These are phyloP conservation scores for Pseudocercospora cruenta DNA, from an alignment of 2,329 filamentous ascomycete species.

Conservation along the genomic window DNA sequence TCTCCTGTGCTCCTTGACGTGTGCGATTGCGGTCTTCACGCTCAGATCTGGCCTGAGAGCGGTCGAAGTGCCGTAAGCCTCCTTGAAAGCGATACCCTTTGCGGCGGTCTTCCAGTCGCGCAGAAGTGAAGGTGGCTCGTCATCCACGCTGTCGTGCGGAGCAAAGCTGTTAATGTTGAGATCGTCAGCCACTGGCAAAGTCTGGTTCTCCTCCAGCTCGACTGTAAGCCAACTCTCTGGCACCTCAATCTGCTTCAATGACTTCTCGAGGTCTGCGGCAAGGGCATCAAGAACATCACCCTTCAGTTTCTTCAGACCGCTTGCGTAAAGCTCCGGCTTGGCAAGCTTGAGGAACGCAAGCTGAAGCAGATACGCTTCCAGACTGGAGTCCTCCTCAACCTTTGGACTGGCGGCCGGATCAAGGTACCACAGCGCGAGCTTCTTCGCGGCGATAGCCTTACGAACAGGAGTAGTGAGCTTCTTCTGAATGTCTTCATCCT, in stretches of 20 bases:
- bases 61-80: slow-evolving; percentile 78
- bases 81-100: slow-evolving; percentile 89
- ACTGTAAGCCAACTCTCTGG: slow-evolving; percentile 79
- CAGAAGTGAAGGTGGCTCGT: slow-evolving; percentile 67
- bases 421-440: slow-evolving; percentile 72
- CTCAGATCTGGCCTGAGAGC: slow-evolving; percentile 81
- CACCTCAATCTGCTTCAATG: slow-evolving; percentile 73
- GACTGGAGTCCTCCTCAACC: slow-evolving; percentile 64
- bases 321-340: slow-evolving; percentile 65
- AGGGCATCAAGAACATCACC: slow-evolving; percentile 66
- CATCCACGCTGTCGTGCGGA: slow-evolving; percentile 74
- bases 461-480: slow-evolving; percentile 72
- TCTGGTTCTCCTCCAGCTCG: slow-evolving; percentile 60
- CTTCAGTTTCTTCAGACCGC: slow-evolving; percentile 69
- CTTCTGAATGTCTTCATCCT: slow-evolving; percentile 89
- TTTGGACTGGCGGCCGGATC: slow-evolving; percentile 71
- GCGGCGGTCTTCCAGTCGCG: slow-evolving; percentile 81
- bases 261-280: slow-evolving; percentile 64
- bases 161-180: slow-evolving; percentile 81
- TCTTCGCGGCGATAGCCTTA: slow-evolving; percentile 71
- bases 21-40: slow-evolving; percentile 83
- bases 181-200: slow-evolving; percentile 61
- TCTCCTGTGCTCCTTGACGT: slow-evolving; percentile 92
- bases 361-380: slow-evolving; percentile 72
- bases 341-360: slow-evolving; percentile 81